phyloP scores from a whole-genome alignment of 495 filamentous ascomycete genomes.

The Penicillium malachiteum region DNA sequence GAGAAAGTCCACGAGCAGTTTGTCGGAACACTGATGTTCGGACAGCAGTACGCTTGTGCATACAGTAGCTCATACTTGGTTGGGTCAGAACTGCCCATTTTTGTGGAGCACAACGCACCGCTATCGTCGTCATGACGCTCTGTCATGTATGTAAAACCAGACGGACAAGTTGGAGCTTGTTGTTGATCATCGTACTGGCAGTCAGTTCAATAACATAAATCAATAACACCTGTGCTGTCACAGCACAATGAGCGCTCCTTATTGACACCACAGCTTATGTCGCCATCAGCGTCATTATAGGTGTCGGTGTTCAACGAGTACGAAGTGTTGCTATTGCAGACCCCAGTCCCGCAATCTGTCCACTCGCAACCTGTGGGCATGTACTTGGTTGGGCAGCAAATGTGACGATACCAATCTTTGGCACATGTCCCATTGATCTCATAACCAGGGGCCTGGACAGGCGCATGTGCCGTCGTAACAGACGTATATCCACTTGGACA shows the following conservation, averaged over 20 bases:
- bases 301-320: neutral
- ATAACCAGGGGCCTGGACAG: neutral
- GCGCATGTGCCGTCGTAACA: neutral
- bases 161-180: neutral
- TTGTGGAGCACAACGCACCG: neutral
- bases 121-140: neutral
- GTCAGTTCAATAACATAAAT: neutral
- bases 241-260: neutral
- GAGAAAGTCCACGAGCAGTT: neutral
- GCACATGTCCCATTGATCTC: neutral
- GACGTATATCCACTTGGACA: neutral
- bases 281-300: neutral
- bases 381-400: neutral
- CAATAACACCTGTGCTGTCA: neutral
- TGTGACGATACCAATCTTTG: neutral
- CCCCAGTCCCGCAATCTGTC: neutral
- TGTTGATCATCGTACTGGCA: neutral
- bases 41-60: neutral
- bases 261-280: neutral
- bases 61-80: neutral
- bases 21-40: neutral
- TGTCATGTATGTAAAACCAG: neutral
- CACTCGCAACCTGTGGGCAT: neutral
- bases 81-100: neutral
- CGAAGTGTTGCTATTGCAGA: neutral